Evolutionary conservation across 2,329 filamentous ascomycete genomes (phyloP), one percentile per base, ranked within the genome.

Genomic region (Pseudogymnoascus sp.): DNA sequence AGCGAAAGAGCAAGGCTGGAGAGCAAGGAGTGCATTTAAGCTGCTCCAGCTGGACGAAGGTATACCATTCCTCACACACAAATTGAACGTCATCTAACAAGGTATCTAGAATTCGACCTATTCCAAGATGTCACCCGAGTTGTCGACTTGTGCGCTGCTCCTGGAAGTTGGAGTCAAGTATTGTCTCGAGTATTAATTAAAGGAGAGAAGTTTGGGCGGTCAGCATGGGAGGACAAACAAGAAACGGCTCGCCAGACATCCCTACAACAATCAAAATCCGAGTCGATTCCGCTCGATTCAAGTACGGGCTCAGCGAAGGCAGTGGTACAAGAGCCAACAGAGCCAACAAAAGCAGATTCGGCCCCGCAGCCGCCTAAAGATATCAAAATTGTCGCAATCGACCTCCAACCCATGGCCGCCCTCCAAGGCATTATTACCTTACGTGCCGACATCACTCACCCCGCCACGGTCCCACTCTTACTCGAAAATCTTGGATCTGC

Each of bases 1-100:
- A 7, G 95, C 95, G 16, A 99, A 99, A 78, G 95, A 99, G 76
- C 95, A 99, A 80, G 96, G 96, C 67, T 99, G 95, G 93, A 90
- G 95, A 37, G 95, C 95, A 28, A 85, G 95, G 64, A 96, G 92
- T 68, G 95, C 95, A 7, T 99, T 97, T 80, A 99, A 99, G 77
- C 85, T 99, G 23, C 86, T 99, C 11, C 95, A 99, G 76, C 86
- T 99, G 23, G 93, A 99, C 75, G 92, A 88, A 79, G 85, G 85
- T 86, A 68, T 38, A 37, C 61, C 61, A 42, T 36, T 40, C 21
- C 56, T 25, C 34, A 14, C 8, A 8, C 49, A 59, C 23, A n/a
- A 62, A 56, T 34, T 34, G 49, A 56, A 18, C 28, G 28, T 56
- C 28, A 56, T 34, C 49, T 56, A 7, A 56, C 49, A 34, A 56